Evolutionary conservation across 768 basidiomycete genomes (phyloP).

Genomic region (Nidula microcarpa): DNA sequence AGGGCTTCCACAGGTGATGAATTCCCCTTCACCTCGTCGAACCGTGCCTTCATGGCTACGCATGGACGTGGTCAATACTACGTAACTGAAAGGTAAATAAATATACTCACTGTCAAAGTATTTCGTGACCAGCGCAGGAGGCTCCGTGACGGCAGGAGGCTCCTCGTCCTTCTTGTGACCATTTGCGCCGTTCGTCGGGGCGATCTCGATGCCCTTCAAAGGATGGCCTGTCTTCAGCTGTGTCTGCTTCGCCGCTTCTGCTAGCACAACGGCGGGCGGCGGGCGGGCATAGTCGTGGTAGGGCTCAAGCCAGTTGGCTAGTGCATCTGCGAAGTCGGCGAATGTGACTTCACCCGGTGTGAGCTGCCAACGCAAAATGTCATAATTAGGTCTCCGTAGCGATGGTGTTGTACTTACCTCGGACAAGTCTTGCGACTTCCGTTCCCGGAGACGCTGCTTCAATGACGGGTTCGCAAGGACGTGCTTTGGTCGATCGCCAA

Average conservation of each 20-base stretch:
- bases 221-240: conserved; percentile 70
- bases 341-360: conserved; percentile 60
- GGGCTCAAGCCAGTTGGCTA: conserved; percentile 75
- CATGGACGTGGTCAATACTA: background rate
- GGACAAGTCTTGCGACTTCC: conserved; percentile 45
- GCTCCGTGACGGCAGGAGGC: conserved; percentile 58
- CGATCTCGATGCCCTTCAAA: conserved; percentile 57
- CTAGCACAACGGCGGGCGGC: conserved; percentile 63
- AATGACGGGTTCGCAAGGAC: conserved; percentile 48
- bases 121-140: conserved; percentile 46
- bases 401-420: conserved; percentile 36
- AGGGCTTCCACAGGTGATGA: conserved; percentile 54
- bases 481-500: conserved; percentile 77
- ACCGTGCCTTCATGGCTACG: conserved; percentile 53
- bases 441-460: conserved; percentile 52
- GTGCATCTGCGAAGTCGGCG: conserved; percentile 53
- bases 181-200: conserved; percentile 41
- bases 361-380: conserved; percentile 36
- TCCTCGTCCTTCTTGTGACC: conserved; percentile 70
- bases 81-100: background rate
- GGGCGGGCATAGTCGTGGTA: conserved; percentile 75
- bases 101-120: conserved; percentile 60
- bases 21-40: conserved; percentile 38
- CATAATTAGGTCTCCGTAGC: too few relatives aligned
- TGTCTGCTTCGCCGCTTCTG: conserved; percentile 71